phyloP scores from a whole-genome alignment of 805 yeast genomes.

The Candida peoriensis region DNA sequence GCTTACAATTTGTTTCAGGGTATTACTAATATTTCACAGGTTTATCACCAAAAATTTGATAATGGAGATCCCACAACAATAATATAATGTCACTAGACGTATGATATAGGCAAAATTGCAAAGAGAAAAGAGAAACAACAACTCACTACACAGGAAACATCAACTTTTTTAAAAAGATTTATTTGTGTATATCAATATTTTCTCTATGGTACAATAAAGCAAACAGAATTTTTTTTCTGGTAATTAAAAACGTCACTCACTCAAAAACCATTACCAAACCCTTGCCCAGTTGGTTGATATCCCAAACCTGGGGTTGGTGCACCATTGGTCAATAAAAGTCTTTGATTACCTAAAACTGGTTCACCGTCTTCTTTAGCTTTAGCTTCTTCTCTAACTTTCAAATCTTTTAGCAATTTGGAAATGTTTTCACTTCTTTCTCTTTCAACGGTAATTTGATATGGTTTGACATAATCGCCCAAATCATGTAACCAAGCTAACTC shows the following conservation, averaged over 20 bases:
- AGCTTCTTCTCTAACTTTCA: conserved; percentile 63
- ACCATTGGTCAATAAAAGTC: conserved; percentile 81
- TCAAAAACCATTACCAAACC: conserved; percentile 53
- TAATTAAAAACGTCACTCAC: neutral
- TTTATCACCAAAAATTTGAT: too few relatives aligned
- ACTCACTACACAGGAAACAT: neutral
- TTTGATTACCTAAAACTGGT: conserved; percentile 52
- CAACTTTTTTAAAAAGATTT: neutral
- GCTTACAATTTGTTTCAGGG: too few relatives aligned
- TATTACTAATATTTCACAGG: too few relatives aligned
- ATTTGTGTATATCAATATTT: neutral
- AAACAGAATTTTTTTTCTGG: neutral
- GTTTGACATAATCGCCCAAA: conserved; percentile 81
- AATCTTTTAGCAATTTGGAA: conserved; percentile 60
- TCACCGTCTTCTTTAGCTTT: conserved; percentile 45
- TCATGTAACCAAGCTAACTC: conserved; percentile 90
- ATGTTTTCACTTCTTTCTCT: conserved; percentile 72
- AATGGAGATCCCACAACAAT: too few relatives aligned
- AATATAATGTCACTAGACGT: too few relatives aligned
- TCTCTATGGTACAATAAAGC: neutral
- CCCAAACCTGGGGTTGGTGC: conserved; percentile 45
- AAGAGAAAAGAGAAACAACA: neutral
- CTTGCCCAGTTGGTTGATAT: conserved; percentile 67
- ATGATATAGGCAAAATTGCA: too few relatives aligned
- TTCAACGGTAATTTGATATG: conserved; percentile 80